Evolutionary conservation across 108 stramenopile genomes (phyloP).

Genomic region (Mediolabrus comicus): DNA sequence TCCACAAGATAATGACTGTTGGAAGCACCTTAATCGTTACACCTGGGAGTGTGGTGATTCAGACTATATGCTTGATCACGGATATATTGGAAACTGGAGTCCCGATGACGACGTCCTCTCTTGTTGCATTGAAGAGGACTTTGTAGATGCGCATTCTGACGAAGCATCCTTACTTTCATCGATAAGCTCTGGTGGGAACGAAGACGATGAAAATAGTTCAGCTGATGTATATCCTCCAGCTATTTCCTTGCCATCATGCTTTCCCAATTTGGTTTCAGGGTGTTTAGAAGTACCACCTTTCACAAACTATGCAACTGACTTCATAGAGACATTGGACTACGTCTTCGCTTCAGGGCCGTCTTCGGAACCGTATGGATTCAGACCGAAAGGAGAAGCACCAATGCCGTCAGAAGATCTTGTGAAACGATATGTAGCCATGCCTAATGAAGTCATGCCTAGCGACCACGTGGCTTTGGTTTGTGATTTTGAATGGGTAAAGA

Average conservation of each 20-base stretch:
- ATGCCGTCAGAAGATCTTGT: conserved; percentile 55
- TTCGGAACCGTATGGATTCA: conserved; percentile 36
- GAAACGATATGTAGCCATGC: conserved; percentile 54
- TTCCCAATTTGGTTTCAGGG: conserved; percentile 55
- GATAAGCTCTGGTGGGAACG: conserved; percentile 13
- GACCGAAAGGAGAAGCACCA: conserved; percentile 44
- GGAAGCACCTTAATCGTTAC: conserved; percentile 61
- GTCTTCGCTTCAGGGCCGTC: conserved; percentile 44
- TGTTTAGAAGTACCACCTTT: conserved; percentile 49
- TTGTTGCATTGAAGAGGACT: conserved; percentile 19
- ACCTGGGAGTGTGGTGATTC: conserved; percentile 51
- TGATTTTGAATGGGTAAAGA: conserved; percentile 49
- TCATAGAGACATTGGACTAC: conserved; percentile 67
- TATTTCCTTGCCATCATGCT: conserved; percentile 30
- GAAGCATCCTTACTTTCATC: conserved; percentile 9
- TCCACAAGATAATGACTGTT: conserved; percentile 45
- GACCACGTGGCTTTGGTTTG: conserved; percentile 70
- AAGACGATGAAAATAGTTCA: conserved; percentile 25
- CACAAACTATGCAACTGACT: conserved; percentile 61
- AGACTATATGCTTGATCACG: conserved; percentile 36
- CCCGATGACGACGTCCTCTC: conserved; percentile 9
- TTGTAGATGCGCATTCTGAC: conserved; percentile 19
- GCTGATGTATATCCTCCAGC: conserved; percentile 35
- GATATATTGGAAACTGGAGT: conserved; percentile 19
- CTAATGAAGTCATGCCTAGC: conserved; percentile 58